Conservation (phyloP, 805 yeast genomes). For the Myxozyma geophila region DNA sequence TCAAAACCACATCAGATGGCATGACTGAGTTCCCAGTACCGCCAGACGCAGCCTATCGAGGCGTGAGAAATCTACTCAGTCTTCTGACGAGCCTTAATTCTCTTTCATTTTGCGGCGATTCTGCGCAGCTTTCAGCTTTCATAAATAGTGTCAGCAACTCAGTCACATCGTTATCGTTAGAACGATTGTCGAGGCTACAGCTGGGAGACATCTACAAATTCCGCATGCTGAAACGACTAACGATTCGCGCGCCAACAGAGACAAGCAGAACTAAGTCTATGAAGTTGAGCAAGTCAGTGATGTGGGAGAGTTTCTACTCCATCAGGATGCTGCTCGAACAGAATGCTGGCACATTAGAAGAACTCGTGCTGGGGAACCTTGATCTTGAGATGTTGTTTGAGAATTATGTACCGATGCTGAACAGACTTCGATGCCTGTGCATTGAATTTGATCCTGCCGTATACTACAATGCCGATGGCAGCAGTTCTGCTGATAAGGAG, state of each 20-base stretch:
- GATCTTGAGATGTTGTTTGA: conserved; percentile 33
- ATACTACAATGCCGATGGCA: conserved; percentile 1
- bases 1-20: conserved; percentile 24
- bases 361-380: conserved; percentile 28
- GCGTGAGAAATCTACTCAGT: conserved; percentile 30
- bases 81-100: conserved; percentile 24
- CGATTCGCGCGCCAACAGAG: conserved; percentile 21
- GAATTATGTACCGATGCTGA: conserved; percentile 27
- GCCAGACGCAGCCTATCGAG: conserved; percentile 25
- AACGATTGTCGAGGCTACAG: conserved; percentile 25
- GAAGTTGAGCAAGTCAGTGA: conserved; percentile 23
- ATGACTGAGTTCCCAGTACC: conserved; percentile 28
- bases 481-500: background rate
- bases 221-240: conserved; percentile 22
- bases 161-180: conserved; percentile 24
- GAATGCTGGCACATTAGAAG: conserved; percentile 30
- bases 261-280: background rate
- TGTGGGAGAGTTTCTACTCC: conserved; percentile 35
- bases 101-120: conserved; percentile 31
- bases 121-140: conserved; percentile 32
- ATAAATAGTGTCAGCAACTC: conserved; percentile 18
- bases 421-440: conserved; percentile 17
- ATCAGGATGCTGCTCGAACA: conserved; percentile 35
- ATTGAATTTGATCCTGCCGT: conserved; percentile 23
- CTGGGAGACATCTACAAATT: conserved; percentile 33